Percentiles rank a stretch among this genome's conserved stretches.
phyloP scores from a whole-genome alignment of 2,329 filamentous ascomycete genomes.

The Clonostachys byssicola region DNA sequence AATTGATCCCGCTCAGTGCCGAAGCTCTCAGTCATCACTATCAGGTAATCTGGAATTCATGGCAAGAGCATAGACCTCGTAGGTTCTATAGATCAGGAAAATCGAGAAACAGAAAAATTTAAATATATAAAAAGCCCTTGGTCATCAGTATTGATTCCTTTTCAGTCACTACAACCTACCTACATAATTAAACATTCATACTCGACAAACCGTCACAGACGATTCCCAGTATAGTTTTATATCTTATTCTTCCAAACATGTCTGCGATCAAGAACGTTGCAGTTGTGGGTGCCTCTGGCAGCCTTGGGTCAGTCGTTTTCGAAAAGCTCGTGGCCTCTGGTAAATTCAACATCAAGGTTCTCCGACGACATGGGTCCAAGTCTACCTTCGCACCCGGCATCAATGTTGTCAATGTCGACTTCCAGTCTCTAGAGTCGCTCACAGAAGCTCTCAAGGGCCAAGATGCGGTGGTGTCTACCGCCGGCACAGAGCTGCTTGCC shows the following conservation, averaged over 20 bases:
- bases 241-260: conserved; percentile 10
- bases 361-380: conserved; percentile 32
- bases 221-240: not conserved
- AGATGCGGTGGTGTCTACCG: conserved; percentile 45
- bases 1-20: no score
- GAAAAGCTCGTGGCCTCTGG: conserved; percentile 18
- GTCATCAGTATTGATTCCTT: no score
- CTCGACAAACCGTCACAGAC: no score
- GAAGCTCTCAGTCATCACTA: no score
- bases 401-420: conserved; percentile 27
- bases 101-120: no score
- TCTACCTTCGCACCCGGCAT: conserved; percentile 20
- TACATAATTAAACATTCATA: no score
- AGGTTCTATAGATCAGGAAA: no score
- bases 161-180: no score
- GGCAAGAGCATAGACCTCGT: no score
- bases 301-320: conserved; percentile 23
- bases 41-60: no score
- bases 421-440: conserved; percentile 40
- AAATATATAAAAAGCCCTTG: no score
- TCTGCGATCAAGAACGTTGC: conserved; percentile 29
- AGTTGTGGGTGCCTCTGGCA: conserved; percentile 28
- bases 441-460: conserved; percentile 46
- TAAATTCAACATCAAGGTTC: conserved; percentile 27
- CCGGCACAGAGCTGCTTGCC: conserved; percentile 30